A percentile compares a stretch with the other conserved stretches of the same genome.
These are phyloP conservation scores for Acanthamoeba quina DNA, from an alignment of 208 protist genomes.

Conservation along the genomic window DNA sequence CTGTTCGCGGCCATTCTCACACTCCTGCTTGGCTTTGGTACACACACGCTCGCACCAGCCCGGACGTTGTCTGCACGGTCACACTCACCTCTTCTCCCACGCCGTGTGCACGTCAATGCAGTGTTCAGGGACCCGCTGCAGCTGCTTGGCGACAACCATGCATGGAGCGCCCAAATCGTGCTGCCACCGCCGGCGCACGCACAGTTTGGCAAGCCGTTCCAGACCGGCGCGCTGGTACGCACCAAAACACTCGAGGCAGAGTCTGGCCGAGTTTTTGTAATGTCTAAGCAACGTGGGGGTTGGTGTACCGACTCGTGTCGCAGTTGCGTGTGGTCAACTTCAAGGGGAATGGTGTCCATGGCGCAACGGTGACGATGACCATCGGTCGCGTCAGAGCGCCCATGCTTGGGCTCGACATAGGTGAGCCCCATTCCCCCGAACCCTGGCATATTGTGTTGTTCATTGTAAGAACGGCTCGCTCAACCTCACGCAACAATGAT, in stretches of 20 bases:
- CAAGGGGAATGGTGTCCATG: slow-evolving; percentile 17
- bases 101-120: not conserved
- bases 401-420: not conserved
- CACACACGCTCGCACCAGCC: too few relatives aligned
- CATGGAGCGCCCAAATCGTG: not conserved
- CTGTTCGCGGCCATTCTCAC: slow-evolving; percentile 24
- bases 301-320: not conserved
- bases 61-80: too few relatives aligned
- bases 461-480: not conserved
- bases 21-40: not conserved
- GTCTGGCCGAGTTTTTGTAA: too few relatives aligned
- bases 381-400: not conserved
- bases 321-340: slow-evolving; percentile 38
- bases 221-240: not conserved
- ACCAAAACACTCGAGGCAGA: too few relatives aligned
- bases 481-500: not conserved
- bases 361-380: not conserved
- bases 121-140: slow-evolving; percentile 35
- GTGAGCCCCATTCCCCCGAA: not conserved
- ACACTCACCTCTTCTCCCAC: not conserved
- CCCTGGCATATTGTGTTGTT: not conserved
- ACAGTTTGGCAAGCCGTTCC: not conserved
- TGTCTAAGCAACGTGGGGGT: too few relatives aligned
- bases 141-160: slow-evolving; percentile 8
- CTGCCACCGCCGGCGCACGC: not conserved